Base-by-base conservation (phyloP, 2,329 filamentous ascomycete genomes). In the Gremmenia infestans region DNA sequence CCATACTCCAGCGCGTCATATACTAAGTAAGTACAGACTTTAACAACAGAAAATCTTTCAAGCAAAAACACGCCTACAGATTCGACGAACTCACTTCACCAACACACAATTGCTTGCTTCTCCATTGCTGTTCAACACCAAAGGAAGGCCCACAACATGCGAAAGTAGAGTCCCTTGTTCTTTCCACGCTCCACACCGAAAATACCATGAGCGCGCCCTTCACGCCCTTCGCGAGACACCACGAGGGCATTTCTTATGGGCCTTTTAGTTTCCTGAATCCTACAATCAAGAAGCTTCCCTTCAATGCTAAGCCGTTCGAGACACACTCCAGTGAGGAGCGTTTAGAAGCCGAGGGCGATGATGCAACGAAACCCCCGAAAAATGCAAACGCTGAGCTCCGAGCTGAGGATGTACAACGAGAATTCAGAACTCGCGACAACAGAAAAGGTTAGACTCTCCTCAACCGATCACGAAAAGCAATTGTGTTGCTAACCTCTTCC, bases 221-320 rank as follows among this genome's bases (percentile, higher is more conserved):
- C 22, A 19, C 53, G 35, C 32, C 45, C 48, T 23, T 48, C 37
- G 28, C n/a, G 1, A 25, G 19, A 5, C 48, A 19, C 11, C 52
- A 52, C 42, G 46, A 53, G 22, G 48, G 59, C 5, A 52, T 53
- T 17, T 43, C 53, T 3, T 63, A 64, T 6, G 78, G 78, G 0
- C 75, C 78, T 9, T 59, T 80, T 22, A 55, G 67, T 1, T 79
- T 77, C 60, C 67, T 81, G 43, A 80, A 81, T 58, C 78, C 79
- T 4, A 82, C 79, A 43, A 52, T 55, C 60, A 54, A 65, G 66
- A 55, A 54, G 19, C 57, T 52, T 43, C 50, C 57, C 37, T 22
- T 59, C 14, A 23, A 50, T 37, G 51, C 22, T 12, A 14, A 48
- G n/a, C 12, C 22, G 7, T 4, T 23, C 3, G 22, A 17, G 0